These are phyloP conservation scores for Rubroboletus pulcherrimus DNA, from an alignment of 768 basidiomycete genomes.

Conservation along the genomic window DNA sequence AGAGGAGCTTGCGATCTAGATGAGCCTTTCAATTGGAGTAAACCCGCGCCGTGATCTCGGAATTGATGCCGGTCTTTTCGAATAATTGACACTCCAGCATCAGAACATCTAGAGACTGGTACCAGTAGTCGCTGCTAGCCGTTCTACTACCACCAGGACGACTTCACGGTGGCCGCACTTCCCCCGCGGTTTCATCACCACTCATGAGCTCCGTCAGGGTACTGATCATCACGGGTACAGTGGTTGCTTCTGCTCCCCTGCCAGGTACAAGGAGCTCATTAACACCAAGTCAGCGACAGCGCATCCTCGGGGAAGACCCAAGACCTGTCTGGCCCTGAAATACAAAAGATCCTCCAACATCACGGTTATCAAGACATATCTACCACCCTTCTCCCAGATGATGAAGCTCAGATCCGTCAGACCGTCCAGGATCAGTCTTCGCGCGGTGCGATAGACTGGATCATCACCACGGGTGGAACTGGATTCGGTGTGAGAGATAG, in stretches of 20 bases:
- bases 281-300: constrained; percentile 60
- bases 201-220: constrained; percentile 24
- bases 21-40: too few relatives aligned
- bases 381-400: constrained; percentile 61
- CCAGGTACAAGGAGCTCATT: constrained; percentile 1
- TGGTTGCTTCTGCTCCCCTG: background rate
- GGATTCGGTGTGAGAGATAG: constrained; percentile 78
- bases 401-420: constrained; percentile 46
- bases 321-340: constrained; percentile 66
- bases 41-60: background rate
- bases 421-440: constrained; percentile 45
- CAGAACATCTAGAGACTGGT: too few relatives aligned
- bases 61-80: background rate
- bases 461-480: constrained; percentile 85
- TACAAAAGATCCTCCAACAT: constrained; percentile 46
- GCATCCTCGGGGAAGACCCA: constrained; percentile 44
- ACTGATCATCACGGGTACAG: constrained; percentile 28
- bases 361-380: constrained; percentile 37
- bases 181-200: background rate
- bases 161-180: background rate
- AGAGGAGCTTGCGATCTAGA: constrained; percentile 62
- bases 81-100: too few relatives aligned
- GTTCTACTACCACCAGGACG: background rate
- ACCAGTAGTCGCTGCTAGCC: too few relatives aligned
- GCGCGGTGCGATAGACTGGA: constrained; percentile 55